Conservation (phyloP, 176 grass and related monocot species). For the Otatea glauca region DNA sequence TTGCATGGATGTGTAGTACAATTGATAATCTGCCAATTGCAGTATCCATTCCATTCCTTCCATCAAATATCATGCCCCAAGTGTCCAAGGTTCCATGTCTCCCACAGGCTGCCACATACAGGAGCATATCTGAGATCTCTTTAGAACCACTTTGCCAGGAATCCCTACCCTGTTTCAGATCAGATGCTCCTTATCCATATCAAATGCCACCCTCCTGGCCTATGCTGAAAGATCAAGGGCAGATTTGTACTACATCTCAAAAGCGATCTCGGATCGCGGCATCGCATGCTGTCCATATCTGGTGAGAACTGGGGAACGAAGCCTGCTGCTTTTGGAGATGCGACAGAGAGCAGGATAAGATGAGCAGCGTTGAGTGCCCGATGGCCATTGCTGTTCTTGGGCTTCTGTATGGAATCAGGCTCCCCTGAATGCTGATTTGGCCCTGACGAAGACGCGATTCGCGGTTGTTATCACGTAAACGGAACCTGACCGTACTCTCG, state of each 20-base stretch:
- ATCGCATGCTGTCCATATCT: slow-evolving; percentile 25
- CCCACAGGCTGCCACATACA: neutral
- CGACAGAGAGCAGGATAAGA: neutral
- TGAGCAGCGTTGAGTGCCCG: slow-evolving; percentile 11
- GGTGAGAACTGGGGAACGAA: neutral
- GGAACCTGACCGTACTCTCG: neutral
- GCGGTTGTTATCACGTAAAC: neutral
- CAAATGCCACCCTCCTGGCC: slow-evolving; percentile 30
- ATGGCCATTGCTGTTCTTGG: neutral
- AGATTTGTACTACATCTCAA: neutral
- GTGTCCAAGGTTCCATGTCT: neutral
- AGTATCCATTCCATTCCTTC: neutral
- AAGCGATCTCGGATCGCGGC: slow-evolving; percentile 48
- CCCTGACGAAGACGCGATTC: neutral
- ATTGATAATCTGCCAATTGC: neutral
- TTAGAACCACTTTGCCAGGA: neutral
- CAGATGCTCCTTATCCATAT: slow-evolving; percentile 47
- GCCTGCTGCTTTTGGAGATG: slow-evolving; percentile 38
- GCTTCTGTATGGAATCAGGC: neutral
- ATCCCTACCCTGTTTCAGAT: slow-evolving; percentile 25
- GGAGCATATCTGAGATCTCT: neutral
- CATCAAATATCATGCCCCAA: neutral
- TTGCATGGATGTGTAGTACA: slow-evolving; percentile 1
- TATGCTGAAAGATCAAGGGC: slow-evolving; percentile 22
- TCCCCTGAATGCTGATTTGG: slow-evolving; percentile 22